Percentiles rank a stretch among this genome's conserved stretches.
phyloP scores from a whole-genome alignment of 2,329 filamentous ascomycete species.

The Aspergillus sp. region DNA sequence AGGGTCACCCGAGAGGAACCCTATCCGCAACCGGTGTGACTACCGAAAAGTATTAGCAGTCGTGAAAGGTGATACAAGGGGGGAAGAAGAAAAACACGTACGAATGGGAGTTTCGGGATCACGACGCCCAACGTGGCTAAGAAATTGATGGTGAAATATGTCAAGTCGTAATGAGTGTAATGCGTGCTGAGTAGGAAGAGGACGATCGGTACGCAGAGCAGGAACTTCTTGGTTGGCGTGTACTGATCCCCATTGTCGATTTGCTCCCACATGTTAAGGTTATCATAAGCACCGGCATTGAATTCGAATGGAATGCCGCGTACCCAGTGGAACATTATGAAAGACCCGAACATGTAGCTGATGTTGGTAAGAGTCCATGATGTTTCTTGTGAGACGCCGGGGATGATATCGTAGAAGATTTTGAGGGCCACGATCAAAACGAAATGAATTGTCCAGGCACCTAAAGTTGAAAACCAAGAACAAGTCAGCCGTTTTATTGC shows the following conservation, averaged over 20 bases:
- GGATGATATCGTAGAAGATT: slow-evolving; percentile 94
- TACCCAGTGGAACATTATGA: slow-evolving; percentile 99
- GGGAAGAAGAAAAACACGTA: slow-evolving; percentile 44
- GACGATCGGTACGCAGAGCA: slow-evolving; percentile 86
- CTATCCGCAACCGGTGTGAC: slow-evolving; percentile 72
- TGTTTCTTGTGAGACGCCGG: slow-evolving; percentile 91
- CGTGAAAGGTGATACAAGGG: not conserved
- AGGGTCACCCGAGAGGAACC: slow-evolving; percentile 61
- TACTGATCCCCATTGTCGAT: slow-evolving; percentile 99
- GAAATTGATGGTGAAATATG: slow-evolving; percentile 96
- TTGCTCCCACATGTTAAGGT: slow-evolving; percentile 99
- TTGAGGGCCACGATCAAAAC: slow-evolving; percentile 87
- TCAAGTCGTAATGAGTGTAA: slow-evolving; percentile 95
- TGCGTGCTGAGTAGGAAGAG: slow-evolving; percentile 96
- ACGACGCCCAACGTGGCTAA: slow-evolving; percentile 85
- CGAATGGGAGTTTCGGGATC: slow-evolving; percentile 91
- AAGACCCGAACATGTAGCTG: slow-evolving; percentile 97
- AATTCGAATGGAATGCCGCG: slow-evolving; percentile 97
- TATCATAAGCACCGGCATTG: slow-evolving; percentile 96
- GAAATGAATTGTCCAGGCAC: slow-evolving; percentile 95
- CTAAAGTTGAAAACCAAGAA: slow-evolving; percentile 40
- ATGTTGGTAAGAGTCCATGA: slow-evolving; percentile 99
- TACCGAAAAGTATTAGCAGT: slow-evolving; percentile 35
- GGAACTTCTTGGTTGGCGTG: slow-evolving; percentile 96
- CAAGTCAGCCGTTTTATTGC: slow-evolving; percentile 1